phyloP scores from a whole-genome alignment of 163 green algal genomes.

The Chlamydomonas reinhardtii region DNA sequence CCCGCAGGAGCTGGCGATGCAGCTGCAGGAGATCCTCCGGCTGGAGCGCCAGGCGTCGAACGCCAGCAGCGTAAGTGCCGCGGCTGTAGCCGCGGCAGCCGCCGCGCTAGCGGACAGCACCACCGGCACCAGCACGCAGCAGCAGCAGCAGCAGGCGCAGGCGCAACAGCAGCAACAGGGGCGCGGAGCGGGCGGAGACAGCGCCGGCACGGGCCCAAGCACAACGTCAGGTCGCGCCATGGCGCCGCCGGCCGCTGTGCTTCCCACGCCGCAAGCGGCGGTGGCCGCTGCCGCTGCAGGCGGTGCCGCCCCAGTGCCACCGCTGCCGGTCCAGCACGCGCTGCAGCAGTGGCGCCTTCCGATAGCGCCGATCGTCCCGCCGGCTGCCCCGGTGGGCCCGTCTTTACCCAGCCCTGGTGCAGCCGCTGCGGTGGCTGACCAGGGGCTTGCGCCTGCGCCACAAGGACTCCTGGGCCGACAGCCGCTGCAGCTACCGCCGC shows the following conservation, averaged over 20 bases:
- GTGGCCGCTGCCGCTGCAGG: background rate
- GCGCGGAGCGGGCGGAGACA: background rate
- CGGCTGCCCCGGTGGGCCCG: background rate
- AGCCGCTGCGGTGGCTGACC: too few relatives aligned
- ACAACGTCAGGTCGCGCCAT: background rate
- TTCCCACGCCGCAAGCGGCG: background rate
- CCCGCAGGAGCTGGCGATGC: conserved; percentile 41
- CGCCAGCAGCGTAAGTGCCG: conserved; percentile 4
- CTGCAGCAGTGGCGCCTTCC: conserved; percentile 17
- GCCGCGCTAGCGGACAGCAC: conserved; percentile 11
- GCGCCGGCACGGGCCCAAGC: background rate
- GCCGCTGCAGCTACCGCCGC: background rate
- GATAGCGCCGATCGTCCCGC: background rate
- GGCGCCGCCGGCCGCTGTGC: background rate
- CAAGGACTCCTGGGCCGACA: background rate
- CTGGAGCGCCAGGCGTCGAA: conserved; percentile 39
- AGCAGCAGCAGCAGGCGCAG: background rate
- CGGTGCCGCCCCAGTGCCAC: background rate
- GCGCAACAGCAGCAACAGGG: too few relatives aligned
- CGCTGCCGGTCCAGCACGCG: background rate
- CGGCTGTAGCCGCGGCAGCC: background rate
- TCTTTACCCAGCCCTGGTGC: too few relatives aligned
- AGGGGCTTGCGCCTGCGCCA: too few relatives aligned
- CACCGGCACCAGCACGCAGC: background rate
- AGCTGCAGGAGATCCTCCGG: conserved; percentile 47